These are phyloP conservation scores for Sporobolomyces pararoseus DNA, from an alignment of 768 basidiomycete genomes.

Conservation along the genomic window DNA sequence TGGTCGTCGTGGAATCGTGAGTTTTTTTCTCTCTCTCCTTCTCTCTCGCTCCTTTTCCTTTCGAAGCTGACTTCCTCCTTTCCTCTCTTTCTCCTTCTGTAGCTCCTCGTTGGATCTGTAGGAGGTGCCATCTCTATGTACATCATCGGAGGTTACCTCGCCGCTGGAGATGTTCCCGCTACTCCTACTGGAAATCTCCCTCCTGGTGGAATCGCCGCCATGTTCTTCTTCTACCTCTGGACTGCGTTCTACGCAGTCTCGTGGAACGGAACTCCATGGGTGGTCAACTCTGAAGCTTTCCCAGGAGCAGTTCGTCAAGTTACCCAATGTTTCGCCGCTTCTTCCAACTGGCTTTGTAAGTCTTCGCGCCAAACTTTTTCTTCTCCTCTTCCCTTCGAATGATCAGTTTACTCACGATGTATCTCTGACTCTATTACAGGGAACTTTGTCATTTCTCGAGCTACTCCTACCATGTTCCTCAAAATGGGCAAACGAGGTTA, in stretches of 20 bases:
- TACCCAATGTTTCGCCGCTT: constrained; percentile 37
- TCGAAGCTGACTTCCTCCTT: no score
- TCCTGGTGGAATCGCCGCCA: constrained; percentile 44
- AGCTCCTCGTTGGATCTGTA: constrained; percentile 54
- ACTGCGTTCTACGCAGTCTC: constrained; percentile 45
- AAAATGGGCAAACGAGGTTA: constrained; percentile 38
- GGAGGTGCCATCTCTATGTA: constrained; percentile 54
- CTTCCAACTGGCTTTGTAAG: constrained; percentile 20
- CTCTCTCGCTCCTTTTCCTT: no score
- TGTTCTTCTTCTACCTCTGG: constrained; percentile 46
- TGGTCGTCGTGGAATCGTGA: constrained; percentile 39
- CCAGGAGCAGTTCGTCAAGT: constrained; percentile 47
- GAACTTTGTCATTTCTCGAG: constrained; percentile 47
- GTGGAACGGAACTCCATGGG: constrained; percentile 53
- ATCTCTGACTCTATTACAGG: constrained; percentile 6
- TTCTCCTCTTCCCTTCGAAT: background rate
- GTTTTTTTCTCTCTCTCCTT: background rate
- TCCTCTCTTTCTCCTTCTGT: constrained; percentile 49
- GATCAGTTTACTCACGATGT: background rate
- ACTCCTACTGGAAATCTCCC: constrained; percentile 35
- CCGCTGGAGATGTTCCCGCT: constrained; percentile 13
- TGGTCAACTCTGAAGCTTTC: constrained; percentile 55
- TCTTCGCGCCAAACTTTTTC: constrained; percentile 19
- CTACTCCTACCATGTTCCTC: constrained; percentile 48
- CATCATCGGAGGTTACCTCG: constrained; percentile 48